These are phyloP conservation scores for Ilyonectria sp. DNA, from an alignment of 2,329 filamentous ascomycete genomes.

Conservation along the genomic window DNA sequence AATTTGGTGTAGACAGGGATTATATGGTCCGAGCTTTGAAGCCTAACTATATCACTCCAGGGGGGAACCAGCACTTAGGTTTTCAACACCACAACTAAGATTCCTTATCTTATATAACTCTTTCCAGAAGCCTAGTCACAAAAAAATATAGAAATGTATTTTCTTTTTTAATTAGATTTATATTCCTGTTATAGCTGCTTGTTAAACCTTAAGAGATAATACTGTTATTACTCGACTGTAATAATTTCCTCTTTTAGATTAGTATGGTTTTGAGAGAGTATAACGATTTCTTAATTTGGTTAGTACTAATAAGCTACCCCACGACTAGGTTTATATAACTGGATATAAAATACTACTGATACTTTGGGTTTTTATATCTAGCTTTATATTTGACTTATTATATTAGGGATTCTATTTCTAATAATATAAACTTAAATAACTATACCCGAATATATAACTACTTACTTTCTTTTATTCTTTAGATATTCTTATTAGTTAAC, in stretches of 20 bases:
- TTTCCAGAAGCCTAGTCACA: constrained; percentile 7
- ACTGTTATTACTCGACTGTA: constrained; percentile 15
- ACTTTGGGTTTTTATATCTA: neutral
- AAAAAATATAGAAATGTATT: neutral
- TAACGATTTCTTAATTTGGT: constrained; percentile 18
- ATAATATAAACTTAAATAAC: too few relatives aligned
- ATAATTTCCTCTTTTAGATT: constrained; percentile 21
- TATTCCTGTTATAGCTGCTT: constrained; percentile 6
- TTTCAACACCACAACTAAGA: too few relatives aligned
- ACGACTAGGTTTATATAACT: constrained; percentile 2
- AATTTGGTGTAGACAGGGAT: too few relatives aligned
- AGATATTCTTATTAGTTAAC: too few relatives aligned
- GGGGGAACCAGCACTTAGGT: too few relatives aligned
- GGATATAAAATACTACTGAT: neutral
- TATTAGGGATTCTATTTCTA: too few relatives aligned
- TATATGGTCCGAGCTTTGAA: too few relatives aligned
- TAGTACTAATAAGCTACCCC: constrained; percentile 8
- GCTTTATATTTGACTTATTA: too few relatives aligned
- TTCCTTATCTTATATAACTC: neutral
- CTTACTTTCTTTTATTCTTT: too few relatives aligned
- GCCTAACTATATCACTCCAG: too few relatives aligned
- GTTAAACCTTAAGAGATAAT: constrained; percentile 17
- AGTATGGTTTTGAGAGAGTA: constrained; percentile 13
- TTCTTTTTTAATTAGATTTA: constrained; percentile 6
- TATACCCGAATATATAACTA: too few relatives aligned